These are phyloP conservation scores for Alternaria brassicae DNA, from an alignment of 2,329 filamentous ascomycete genomes.

Conservation along the genomic window DNA sequence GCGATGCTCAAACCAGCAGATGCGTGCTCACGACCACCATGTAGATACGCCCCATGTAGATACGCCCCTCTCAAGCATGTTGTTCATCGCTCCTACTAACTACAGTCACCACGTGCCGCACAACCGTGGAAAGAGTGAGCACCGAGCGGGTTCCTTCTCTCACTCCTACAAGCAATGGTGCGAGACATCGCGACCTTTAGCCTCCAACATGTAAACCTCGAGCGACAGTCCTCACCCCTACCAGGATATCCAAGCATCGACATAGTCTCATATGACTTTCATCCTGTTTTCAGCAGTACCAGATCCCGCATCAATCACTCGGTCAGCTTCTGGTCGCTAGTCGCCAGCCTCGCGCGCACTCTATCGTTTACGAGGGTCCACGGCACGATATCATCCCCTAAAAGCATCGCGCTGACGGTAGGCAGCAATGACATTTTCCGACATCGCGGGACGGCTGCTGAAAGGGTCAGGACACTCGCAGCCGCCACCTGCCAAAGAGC, in stretches of 20 bases:
- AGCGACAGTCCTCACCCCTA: constrained; percentile 33
- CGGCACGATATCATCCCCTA: constrained; percentile 6
- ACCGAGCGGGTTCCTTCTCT: constrained; percentile 14
- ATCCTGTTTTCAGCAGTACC: constrained; percentile 45
- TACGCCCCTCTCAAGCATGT: background rate
- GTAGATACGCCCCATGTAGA: background rate
- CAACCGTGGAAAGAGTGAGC: constrained; percentile 12
- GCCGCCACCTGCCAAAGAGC: constrained; percentile 30
- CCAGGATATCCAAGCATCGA: constrained; percentile 48
- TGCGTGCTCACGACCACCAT: background rate
- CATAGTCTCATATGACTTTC: constrained; percentile 51
- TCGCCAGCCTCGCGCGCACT: constrained; percentile 34
- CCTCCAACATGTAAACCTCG: constrained; percentile 30
- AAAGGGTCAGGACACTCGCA: constrained; percentile 45
- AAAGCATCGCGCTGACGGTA: constrained; percentile 30
- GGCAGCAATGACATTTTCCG: constrained; percentile 39
- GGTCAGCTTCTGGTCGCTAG: constrained; percentile 39
- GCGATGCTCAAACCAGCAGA: background rate
- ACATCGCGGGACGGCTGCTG: constrained; percentile 44
- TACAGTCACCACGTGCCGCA: background rate
- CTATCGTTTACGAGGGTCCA: constrained; percentile 30
- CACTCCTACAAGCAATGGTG: background rate
- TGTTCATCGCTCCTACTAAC: background rate
- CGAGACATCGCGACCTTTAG: constrained; percentile 9
- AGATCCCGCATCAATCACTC: constrained; percentile 45